Conservation (phyloP, 768 basidiomycete species). For the Tylopilus sp. region DNA sequence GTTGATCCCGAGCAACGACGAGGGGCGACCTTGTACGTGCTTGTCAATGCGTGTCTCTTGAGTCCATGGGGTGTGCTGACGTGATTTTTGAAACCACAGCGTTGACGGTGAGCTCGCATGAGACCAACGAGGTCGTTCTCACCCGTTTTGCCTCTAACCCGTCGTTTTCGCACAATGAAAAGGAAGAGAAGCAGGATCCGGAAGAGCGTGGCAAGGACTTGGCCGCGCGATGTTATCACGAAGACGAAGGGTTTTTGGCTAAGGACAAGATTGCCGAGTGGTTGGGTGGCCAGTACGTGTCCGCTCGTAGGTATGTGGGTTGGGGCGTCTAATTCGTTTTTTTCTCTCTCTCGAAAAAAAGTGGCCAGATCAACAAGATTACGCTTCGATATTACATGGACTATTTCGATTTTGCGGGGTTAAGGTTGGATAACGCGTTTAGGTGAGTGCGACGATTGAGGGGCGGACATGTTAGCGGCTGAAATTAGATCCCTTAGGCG, state of each 20-base stretch:
- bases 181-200: conserved; percentile 55
- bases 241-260: conserved; percentile 76
- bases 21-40: conserved; percentile 47
- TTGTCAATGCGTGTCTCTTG: background rate
- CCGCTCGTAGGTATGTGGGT: background rate
- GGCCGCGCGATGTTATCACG: conserved; percentile 77
- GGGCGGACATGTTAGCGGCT: background rate
- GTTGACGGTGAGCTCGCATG: conserved; percentile 42
- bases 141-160: conserved; percentile 42
- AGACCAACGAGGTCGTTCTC: conserved; percentile 49
- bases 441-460: conserved; percentile 45
- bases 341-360: conserved; percentile 27
- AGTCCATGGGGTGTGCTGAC: conserved; percentile 6
- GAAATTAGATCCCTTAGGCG: conserved; percentile 43
- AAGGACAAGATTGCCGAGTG: conserved; percentile 94
- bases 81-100: conserved; percentile 9
- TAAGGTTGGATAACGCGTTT: conserved; percentile 87
- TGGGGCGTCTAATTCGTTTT: background rate
- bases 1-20: conserved; percentile 53
- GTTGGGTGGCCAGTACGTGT: conserved; percentile 88
- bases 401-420: conserved; percentile 80
- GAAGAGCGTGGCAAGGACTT: conserved; percentile 66
- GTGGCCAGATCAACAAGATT: conserved; percentile 70
- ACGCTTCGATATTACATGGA: conserved; percentile 80
- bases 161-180: conserved; percentile 42